These are phyloP conservation scores for Moringa oleifera DNA, from an alignment of 345 rosid species.

Conservation along the genomic window DNA sequence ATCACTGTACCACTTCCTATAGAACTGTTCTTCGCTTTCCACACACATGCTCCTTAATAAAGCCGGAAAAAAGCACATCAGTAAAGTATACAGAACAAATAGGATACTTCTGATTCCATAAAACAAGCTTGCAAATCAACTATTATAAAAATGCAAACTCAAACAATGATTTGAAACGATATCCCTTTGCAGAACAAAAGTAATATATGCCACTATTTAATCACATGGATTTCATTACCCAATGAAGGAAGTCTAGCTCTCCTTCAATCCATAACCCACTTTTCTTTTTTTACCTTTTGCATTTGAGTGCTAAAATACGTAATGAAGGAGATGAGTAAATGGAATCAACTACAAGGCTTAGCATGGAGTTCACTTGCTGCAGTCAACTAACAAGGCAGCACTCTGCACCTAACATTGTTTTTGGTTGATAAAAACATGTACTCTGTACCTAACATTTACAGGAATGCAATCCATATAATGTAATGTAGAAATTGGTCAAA, in stretches of 20 bases:
- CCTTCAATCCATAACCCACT: background rate
- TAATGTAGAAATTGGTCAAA: no score
- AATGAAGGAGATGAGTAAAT: background rate
- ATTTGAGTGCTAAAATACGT: no score
- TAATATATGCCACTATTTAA: background rate
- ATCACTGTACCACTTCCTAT: conserved; percentile 43
- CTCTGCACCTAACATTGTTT: no score
- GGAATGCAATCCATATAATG: no score
- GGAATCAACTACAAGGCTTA: background rate
- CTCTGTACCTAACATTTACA: no score
- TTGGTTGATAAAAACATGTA: no score
- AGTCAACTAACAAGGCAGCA: no score
- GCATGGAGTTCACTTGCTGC: no score
- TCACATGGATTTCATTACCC: background rate
- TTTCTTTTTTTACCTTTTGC: no score
- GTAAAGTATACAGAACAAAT: background rate
- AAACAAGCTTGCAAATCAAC: no score
- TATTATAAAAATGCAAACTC: background rate
- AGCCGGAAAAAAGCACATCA: background rate
- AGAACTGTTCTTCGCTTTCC: conserved; percentile 72
- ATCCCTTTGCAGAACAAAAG: no score
- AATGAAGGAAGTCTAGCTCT: background rate
- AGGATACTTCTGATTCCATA: background rate
- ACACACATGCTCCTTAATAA: conserved; percentile 52
- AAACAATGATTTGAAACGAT: background rate